Percentiles rank a stretch among this genome's conserved stretches.
phyloP scores from a whole-genome alignment of 2,329 filamentous ascomycete genomes.

The Pestalotiopsis sp. region DNA sequence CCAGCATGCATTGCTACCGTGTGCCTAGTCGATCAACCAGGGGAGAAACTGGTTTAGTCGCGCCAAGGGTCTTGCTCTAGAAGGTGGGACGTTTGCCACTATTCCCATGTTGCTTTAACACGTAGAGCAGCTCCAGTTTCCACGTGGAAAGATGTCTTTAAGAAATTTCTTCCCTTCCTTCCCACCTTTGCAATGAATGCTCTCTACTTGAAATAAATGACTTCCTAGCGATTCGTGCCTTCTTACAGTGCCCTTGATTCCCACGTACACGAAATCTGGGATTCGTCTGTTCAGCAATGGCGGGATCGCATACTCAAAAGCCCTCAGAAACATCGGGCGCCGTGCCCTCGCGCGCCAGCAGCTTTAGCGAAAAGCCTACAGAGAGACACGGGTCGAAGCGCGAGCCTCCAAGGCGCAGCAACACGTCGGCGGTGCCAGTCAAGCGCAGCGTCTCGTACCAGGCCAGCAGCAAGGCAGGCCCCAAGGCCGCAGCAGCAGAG shows the following conservation, averaged over 20 bases:
- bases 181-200: background rate
- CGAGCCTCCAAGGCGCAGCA: background rate
- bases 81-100: background rate
- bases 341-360: background rate
- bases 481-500: background rate
- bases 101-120: background rate
- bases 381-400: background rate
- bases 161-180: background rate
- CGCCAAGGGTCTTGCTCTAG: background rate
- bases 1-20: background rate
- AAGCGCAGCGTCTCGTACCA: background rate
- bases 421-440: background rate
- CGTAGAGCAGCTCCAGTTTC: background rate
- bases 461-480: background rate
- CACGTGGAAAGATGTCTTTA: background rate
- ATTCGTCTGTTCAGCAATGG: background rate
- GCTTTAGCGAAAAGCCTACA: background rate
- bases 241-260: background rate
- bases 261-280: background rate
- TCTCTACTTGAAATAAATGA: background rate
- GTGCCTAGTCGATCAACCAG: constrained; percentile 7
- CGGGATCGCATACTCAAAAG: background rate
- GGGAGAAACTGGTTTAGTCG: constrained; percentile 12
- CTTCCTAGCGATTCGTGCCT: background rate
- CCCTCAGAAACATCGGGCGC: background rate